Evolutionary conservation across 805 yeast species (phyloP).

Genomic region (Yarrowia porcina): DNA sequence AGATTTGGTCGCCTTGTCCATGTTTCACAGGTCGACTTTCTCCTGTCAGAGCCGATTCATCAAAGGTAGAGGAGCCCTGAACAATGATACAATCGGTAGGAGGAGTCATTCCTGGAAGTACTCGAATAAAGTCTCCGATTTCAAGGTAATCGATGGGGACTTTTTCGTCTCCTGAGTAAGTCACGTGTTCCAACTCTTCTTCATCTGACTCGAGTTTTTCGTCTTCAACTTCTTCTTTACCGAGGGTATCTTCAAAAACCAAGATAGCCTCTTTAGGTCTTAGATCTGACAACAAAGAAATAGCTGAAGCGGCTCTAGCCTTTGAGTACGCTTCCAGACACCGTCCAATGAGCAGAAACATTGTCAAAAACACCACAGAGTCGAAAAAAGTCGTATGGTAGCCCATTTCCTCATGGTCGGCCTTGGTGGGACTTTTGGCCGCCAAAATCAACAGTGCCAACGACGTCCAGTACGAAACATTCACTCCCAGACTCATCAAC

Average conservation of each 20-base stretch:
- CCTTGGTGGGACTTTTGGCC: constrained; percentile 34
- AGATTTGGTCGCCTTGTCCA: constrained; percentile 59
- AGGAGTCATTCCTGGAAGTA: constrained; percentile 41
- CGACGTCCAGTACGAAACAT: constrained; percentile 68
- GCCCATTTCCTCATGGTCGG: constrained; percentile 24
- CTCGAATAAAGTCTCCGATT: constrained; percentile 74
- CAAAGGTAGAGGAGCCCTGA: constrained; percentile 73
- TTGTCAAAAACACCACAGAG: constrained; percentile 71
- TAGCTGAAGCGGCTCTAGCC: constrained; percentile 62
- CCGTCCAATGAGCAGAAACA: constrained; percentile 69
- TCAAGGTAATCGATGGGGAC: constrained; percentile 51
- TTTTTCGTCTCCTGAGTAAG: constrained; percentile 18
- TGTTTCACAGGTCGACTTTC: constrained; percentile 63
- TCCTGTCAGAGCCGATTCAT: constrained; percentile 89
- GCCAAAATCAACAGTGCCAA: constrained; percentile 52
- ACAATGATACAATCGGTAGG: constrained; percentile 80
- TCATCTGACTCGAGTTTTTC: neutral
- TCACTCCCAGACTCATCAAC: constrained; percentile 68
- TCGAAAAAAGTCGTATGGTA: constrained; percentile 69
- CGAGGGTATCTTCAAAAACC: constrained; percentile 30
- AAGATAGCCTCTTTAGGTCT: constrained; percentile 52
- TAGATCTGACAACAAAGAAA: constrained; percentile 50
- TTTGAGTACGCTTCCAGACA: constrained; percentile 65
- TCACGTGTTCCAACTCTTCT: too few relatives aligned
- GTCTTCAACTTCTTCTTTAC: neutral